Percentiles rank a stretch among this genome's conserved stretches.
These are phyloP conservation scores for Limnanthes douglasii DNA, from an alignment of 345 rosid genomes.

Conservation along the genomic window DNA sequence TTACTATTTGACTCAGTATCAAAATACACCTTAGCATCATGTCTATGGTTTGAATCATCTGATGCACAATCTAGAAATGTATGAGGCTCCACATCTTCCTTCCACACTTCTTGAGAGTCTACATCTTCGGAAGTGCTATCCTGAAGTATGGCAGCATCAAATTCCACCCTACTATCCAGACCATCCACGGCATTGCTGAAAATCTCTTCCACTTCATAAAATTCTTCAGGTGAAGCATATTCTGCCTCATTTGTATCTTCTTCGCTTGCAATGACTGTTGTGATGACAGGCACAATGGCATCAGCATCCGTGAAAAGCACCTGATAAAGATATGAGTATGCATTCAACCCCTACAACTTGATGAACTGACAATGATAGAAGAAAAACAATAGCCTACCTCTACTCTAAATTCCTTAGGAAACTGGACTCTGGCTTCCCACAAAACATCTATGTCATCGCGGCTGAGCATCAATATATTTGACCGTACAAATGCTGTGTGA, in stretches of 20 bases:
- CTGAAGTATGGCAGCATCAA: constrained; percentile 16
- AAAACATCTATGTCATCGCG: constrained; percentile 52
- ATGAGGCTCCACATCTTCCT: constrained; percentile 54
- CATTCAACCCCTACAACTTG: constrained; percentile 37
- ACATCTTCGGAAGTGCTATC: constrained; percentile 18
- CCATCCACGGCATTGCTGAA: constrained; percentile 59
- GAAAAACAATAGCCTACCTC: constrained; percentile 40
- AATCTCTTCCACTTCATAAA: constrained; percentile 95
- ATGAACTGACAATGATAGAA: constrained; percentile 5
- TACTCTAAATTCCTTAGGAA: constrained; percentile 48
- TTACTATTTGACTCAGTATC: too few relatives aligned
- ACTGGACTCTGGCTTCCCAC: constrained; percentile 57
- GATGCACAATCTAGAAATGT: constrained; percentile 61
- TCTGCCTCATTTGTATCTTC: constrained; percentile 61
- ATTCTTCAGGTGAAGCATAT: constrained; percentile 77
- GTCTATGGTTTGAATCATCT: constrained; percentile 44
- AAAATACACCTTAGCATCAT: constrained; percentile 26
- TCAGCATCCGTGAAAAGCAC: constrained; percentile 54
- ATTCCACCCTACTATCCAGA: constrained; percentile 42
- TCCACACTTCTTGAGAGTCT: constrained; percentile 45
- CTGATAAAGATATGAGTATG: constrained; percentile 42
- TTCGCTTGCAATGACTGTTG: constrained; percentile 14
- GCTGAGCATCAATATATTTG: constrained; percentile 37
- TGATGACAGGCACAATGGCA: constrained; percentile 29
- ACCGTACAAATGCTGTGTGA: constrained; percentile 62